Evolutionary conservation across 345 rosid species (phyloP), one percentile per base, ranked within the genome.

Genomic region (Anastatica hierochuntica): DNA sequence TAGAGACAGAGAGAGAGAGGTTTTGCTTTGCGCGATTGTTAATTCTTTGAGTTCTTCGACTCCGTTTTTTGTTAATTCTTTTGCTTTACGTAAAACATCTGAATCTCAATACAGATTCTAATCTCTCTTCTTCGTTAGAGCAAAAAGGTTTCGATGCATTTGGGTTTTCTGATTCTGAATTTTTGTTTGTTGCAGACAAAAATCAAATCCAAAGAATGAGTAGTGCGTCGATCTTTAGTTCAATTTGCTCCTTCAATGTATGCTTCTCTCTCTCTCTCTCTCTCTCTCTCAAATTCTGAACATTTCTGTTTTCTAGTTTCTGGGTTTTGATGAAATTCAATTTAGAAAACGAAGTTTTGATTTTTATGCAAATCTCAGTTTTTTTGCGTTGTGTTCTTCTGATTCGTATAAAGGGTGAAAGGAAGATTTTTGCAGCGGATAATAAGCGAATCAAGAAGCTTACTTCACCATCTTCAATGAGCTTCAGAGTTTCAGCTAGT

Each of bases 401-500:
- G 43, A 10, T 10, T 31, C n/a, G n/a, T n/a, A 9, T 9, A 40
- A 17, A 53, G 62, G 74, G 66, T 16, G 79, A 66, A 49, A 39
- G 31, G 58, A 72, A 63, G 70, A 34, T 45, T 46, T 29, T 51
- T 16, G 62, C 48, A 16, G 37, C 50, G n/a, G n/a, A n/a, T 1
- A 68, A 76, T 66, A 68, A 63, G 39, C 48, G 58, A 53, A 46
- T 23, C 43, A 63, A 60, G 26, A 70, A 35, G 56, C 42, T 70
- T 41, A 26, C 72, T 36, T 64, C 77, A 33, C 7, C 17, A 44
- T 63, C 82, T 8, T 60, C 74, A 3, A 66, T 35, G 62, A 65
- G 77, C 49, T 49, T 79, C 45, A 70, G 65, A 58, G 46, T 72
- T 52, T 54, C 59, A 19, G 72, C 62, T 6, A 64, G 20, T 34